Evolutionary conservation across 352 stramenopile species (phyloP).

Genomic region (Blastocystis sp.): DNA sequence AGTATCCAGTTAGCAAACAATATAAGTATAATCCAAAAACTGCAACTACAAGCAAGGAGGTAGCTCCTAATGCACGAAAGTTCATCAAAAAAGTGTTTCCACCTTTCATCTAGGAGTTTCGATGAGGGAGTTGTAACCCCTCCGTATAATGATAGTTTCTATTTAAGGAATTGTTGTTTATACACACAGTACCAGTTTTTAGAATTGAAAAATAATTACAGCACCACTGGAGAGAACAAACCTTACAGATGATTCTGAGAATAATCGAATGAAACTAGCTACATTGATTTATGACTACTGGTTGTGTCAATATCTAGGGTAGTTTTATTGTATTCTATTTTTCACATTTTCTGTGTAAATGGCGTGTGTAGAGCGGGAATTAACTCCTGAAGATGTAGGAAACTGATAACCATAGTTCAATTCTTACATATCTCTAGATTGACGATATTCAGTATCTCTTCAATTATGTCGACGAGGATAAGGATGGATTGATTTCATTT

Average conservation of each 20-base stretch:
- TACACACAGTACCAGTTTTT: no score
- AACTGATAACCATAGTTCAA: background rate
- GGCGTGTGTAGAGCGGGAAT: background rate
- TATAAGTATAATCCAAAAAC: background rate
- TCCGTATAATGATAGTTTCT: background rate
- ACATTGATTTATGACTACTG: no score
- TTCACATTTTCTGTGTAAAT: background rate
- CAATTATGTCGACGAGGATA: slow-evolving; percentile 35
- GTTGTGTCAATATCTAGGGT: no score
- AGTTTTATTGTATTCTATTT: background rate
- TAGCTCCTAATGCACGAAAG: background rate
- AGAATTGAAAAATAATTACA: no score
- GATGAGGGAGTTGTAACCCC: slow-evolving; percentile 11
- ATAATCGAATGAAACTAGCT: no score
- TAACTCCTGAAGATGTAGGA: background rate
- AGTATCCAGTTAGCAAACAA: background rate
- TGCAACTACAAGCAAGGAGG: background rate
- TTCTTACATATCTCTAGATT: background rate
- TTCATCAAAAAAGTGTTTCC: background rate
- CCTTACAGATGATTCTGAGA: no score
- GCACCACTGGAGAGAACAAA: no score
- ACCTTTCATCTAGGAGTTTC: background rate
- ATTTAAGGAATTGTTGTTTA: background rate
- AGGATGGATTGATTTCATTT: slow-evolving; percentile 38
- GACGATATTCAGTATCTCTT: slow-evolving; percentile 39